Percentiles rank a stretch among this genome's conserved stretches.
phyloP scores from a whole-genome alignment of 2,329 filamentous ascomycete genomes.

The Aureobasidium sp. region DNA sequence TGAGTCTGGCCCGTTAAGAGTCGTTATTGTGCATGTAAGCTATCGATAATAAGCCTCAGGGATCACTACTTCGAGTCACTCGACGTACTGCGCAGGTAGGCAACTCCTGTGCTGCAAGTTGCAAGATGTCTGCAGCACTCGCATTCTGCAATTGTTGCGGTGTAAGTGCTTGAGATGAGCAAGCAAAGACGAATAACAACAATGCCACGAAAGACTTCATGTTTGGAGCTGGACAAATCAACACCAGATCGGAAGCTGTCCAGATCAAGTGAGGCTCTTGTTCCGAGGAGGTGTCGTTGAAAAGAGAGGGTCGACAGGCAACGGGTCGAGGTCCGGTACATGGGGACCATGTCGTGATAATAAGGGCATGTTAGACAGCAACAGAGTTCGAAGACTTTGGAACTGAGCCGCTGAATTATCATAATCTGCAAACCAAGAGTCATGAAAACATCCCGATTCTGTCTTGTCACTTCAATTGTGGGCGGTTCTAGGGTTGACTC shows the following conservation, averaged over 20 bases:
- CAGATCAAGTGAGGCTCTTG: not conserved
- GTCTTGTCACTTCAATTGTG: not conserved
- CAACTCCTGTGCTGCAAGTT: not conserved
- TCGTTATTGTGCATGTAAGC: constrained; percentile 6
- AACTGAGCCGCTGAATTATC: not conserved
- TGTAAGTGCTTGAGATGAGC: not conserved
- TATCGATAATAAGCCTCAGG: not conserved
- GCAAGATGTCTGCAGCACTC: not conserved
- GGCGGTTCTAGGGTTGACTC: not conserved
- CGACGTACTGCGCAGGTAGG: constrained; percentile 2
- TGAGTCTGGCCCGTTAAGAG: constrained; percentile 6
- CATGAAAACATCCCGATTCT: not conserved
- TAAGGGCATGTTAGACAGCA: not conserved
- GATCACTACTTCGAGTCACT: not conserved
- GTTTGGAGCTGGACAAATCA: not conserved
- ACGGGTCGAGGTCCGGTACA: not conserved
- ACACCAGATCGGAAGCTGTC: not conserved
- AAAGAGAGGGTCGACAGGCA: not conserved
- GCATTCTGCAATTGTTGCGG: not conserved
- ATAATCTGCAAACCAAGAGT: constrained; percentile 3
- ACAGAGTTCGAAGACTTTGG: not conserved
- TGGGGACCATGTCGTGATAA: not conserved
- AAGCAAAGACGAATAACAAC: not conserved
- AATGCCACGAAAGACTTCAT: not conserved
- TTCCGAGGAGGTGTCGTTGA: not conserved